Conservation (phyloP, 305 asterid genomes). For the Lippia alba region DNA sequence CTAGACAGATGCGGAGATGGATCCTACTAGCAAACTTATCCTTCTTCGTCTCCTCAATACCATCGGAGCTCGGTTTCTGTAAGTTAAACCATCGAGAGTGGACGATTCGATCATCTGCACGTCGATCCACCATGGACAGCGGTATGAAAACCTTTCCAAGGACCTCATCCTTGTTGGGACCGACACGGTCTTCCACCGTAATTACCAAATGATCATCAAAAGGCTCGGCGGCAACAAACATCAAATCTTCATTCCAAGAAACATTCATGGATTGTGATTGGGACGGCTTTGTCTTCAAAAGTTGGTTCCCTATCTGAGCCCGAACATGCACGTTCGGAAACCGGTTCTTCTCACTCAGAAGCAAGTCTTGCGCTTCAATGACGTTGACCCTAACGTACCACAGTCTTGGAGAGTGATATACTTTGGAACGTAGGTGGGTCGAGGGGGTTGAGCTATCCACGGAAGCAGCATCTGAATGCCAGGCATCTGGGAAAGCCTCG, state of each 20-base stretch:
- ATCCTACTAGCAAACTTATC: slow-evolving; percentile 74
- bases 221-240: slow-evolving; percentile 92
- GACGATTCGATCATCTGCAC: slow-evolving; percentile 72
- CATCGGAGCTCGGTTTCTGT: slow-evolving; percentile 48
- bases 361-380: slow-evolving; percentile 90
- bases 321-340: slow-evolving; percentile 62
- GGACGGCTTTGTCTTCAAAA: slow-evolving; percentile 63
- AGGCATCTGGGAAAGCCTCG: slow-evolving; percentile 94
- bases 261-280: slow-evolving; percentile 59
- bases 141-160: slow-evolving; percentile 72
- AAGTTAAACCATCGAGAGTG: slow-evolving; percentile 75
- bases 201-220: slow-evolving; percentile 78
- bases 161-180: slow-evolving; percentile 67
- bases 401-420: slow-evolving; percentile 82
- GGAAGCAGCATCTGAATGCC: slow-evolving; percentile 76
- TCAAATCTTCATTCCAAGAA: slow-evolving; percentile 84
- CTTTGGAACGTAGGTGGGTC: slow-evolving; percentile 76
- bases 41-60: slow-evolving; percentile 62
- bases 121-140: slow-evolving; percentile 61
- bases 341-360: slow-evolving; percentile 57
- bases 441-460: slow-evolving; percentile 53
- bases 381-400: slow-evolving; percentile 89
- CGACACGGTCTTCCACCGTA: slow-evolving; percentile 72
- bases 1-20: slow-evolving; percentile 80
- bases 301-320: slow-evolving; percentile 76